Evolutionary conservation across 768 basidiomycete genomes (phyloP).

Genomic region (Termitomyces sp.): DNA sequence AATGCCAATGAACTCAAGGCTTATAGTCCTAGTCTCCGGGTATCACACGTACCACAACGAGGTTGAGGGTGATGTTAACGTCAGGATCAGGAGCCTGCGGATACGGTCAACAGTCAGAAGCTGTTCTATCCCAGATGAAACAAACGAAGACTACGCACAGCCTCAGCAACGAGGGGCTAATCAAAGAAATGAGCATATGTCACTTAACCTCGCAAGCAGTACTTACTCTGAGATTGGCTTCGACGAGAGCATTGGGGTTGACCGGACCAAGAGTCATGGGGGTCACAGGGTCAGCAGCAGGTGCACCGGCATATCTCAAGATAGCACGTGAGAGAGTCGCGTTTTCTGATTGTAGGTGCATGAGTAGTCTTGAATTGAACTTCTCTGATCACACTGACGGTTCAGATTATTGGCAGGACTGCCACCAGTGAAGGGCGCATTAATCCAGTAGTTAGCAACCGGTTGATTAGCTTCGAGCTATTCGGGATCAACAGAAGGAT

Average conservation of each 20-base stretch:
- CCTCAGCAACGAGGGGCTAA: conserved; percentile 3
- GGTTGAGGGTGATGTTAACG: conserved; percentile 22
- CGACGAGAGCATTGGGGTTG: conserved; percentile 22
- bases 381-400: conserved; percentile 9
- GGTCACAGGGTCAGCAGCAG: conserved; percentile 22
- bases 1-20: neutral
- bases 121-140: neutral
- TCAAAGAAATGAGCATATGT: neutral
- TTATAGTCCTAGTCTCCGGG: neutral
- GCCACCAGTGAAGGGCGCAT: conserved; percentile 23
- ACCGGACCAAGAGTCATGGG: conserved; percentile 18
- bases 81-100: conserved; percentile 19
- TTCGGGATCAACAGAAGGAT: conserved; percentile 2
- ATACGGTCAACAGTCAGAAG: neutral
- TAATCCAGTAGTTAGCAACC: conserved; percentile 40
- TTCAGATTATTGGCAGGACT: conserved; percentile 18
- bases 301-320: conserved; percentile 32
- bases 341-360: conserved; percentile 19
- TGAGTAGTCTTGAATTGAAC: neutral
- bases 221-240: conserved; percentile 18
- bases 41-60: conserved; percentile 17
- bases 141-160: neutral
- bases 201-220: too few species aligned
- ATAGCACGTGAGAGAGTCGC: conserved; percentile 30
- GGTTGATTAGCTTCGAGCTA: conserved; percentile 33